Conservation (phyloP, 768 basidiomycete species). For the Lactarius hengduanensis region DNA sequence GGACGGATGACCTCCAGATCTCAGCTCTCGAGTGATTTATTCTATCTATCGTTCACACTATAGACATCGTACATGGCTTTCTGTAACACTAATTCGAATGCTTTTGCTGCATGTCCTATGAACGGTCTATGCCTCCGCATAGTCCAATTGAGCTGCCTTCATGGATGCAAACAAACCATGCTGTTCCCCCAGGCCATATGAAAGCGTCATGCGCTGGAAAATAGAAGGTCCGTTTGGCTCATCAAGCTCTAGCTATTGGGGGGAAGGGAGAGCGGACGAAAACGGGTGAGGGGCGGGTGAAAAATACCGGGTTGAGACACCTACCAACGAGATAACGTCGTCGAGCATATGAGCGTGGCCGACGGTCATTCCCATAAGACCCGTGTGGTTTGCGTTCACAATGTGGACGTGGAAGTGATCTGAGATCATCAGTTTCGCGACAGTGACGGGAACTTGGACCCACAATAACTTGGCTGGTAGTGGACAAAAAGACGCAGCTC, state of each 20-base stretch:
- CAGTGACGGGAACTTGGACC: conserved; percentile 35
- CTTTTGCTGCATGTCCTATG: background rate
- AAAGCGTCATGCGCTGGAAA: conserved; percentile 70
- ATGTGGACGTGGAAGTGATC: conserved; percentile 96
- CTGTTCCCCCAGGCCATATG: conserved; percentile 80
- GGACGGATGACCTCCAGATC: conserved; percentile 14
- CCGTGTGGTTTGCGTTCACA: conserved; percentile 67
- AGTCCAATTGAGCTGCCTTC: conserved; percentile 38
- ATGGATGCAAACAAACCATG: conserved; percentile 63
- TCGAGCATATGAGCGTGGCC: conserved; percentile 94
- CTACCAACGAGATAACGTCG: conserved; percentile 82
- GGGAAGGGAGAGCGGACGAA: background rate
- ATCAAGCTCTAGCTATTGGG: conserved; percentile 61
- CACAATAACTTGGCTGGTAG: conserved; percentile 96
- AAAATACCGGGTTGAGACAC: conserved; percentile 26
- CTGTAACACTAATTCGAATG: conserved; percentile 6
- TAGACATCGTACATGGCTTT: conserved; percentile 5
- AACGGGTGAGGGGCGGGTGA: background rate
- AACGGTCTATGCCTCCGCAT: background rate
- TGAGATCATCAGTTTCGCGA: conserved; percentile 35
- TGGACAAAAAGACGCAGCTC: conserved; percentile 82
- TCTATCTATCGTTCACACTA: background rate
- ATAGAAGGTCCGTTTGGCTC: conserved; percentile 49
- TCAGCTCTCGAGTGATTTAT: conserved; percentile 13
- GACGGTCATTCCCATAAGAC: conserved; percentile 67